A percentile compares a stretch with the other conserved stretches of the same genome.
Evolutionary conservation across 441 rosid species (phyloP).

Genomic region (Kokia cookei): DNA sequence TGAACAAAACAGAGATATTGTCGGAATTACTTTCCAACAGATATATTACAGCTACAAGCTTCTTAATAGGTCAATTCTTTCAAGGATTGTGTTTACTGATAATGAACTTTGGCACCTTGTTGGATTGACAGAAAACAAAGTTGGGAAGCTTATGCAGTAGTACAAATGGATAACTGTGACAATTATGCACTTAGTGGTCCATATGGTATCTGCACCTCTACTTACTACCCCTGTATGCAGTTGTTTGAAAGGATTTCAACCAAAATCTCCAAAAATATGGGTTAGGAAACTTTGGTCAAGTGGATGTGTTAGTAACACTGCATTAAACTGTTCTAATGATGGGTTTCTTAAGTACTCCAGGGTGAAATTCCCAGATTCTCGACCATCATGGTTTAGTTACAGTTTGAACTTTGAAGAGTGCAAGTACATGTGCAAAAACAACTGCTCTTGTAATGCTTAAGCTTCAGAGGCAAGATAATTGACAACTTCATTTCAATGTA

Average conservation of each 20-base stretch:
- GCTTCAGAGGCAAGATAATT: background rate
- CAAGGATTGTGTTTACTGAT: background rate
- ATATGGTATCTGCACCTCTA: background rate
- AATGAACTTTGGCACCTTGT: background rate
- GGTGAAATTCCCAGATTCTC: constrained; percentile 13
- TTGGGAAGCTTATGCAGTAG: background rate
- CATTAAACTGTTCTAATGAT: constrained; percentile 9
- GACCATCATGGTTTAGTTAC: background rate
- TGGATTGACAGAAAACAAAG: background rate
- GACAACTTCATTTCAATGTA: background rate
- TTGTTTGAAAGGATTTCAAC: constrained; percentile 25
- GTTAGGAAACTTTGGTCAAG: constrained; percentile 1
- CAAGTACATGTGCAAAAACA: background rate
- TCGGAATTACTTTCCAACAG: too few species aligned
- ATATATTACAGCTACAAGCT: background rate
- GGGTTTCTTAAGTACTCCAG: constrained; percentile 10
- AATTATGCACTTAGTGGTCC: constrained; percentile 12
- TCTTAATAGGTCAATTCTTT: background rate
- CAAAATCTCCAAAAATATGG: constrained; percentile 16
- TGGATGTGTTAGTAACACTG: constrained; percentile 17
- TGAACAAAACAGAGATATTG: background rate
- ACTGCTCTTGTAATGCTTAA: constrained; percentile 17
- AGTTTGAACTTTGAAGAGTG: constrained; percentile 12
- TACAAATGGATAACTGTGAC: constrained; percentile 8
- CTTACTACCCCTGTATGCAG: background rate